Percentiles rank a stretch among this genome's conserved stretches.
These are phyloP conservation scores for Aspergillus aculeatus DNA, from an alignment of 2,329 filamentous ascomycete genomes.

Conservation along the genomic window DNA sequence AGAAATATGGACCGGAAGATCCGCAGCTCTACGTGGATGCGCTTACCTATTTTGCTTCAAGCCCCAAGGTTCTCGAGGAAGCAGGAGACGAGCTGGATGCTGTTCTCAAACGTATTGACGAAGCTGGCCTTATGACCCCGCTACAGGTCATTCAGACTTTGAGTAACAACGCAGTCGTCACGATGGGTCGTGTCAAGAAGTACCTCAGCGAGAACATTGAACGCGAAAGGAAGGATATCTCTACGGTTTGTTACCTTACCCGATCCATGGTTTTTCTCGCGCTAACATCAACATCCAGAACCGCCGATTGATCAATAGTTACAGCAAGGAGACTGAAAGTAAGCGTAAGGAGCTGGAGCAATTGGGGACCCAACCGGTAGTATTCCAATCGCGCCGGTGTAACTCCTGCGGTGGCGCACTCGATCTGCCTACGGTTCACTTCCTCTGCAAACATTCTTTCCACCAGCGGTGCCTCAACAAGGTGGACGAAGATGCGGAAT, in stretches of 20 bases:
- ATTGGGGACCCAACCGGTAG: conserved; percentile 73
- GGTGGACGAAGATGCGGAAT: conserved; percentile 68
- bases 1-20: conserved; percentile 88
- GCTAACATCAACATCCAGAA: conserved; percentile 54
- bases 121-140: conserved; percentile 89
- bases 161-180: conserved; percentile 75
- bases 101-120: conserved; percentile 82
- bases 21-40: conserved; percentile 91
- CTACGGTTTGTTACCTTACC: conserved; percentile 41
- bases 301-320: conserved; percentile 75
- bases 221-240: conserved; percentile 83
- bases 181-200: conserved; percentile 94
- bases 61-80: conserved; percentile 75
- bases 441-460: conserved; percentile 95
- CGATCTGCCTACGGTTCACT: conserved; percentile 89
- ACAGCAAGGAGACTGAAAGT: conserved; percentile 76
- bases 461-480: conserved; percentile 84
- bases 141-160: conserved; percentile 95
- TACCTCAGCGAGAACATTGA: conserved; percentile 89
- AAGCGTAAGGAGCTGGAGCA: conserved; percentile 77
- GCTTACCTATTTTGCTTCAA: conserved; percentile 88
- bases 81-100: conserved; percentile 80
- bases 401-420: conserved; percentile 74
- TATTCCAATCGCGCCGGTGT: conserved; percentile 89
- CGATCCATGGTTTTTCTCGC: conserved; percentile 2